Evolutionary conservation across 495 filamentous ascomycete species (phyloP), one percentile per base, ranked within the genome.

Genomic region (Hyaloscypha variabilis): DNA sequence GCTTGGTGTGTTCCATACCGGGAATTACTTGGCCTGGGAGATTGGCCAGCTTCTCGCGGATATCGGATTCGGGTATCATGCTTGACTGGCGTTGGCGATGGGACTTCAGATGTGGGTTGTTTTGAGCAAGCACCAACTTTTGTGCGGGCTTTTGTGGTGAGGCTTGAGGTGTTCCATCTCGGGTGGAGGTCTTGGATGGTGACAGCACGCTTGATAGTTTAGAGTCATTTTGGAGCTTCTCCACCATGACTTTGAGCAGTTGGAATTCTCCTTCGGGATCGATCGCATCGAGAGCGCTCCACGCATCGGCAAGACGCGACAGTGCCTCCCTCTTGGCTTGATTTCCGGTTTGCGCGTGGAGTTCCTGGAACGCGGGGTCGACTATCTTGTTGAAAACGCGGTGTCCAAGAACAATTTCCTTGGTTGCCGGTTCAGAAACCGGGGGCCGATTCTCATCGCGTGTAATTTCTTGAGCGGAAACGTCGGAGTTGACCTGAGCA

Each of bases 191-290:
- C 66, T 76, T 72, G 56, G 63, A 19, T 60, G 62, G 46, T 17
- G 82, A 76, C 34, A 87, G 72, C 29, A 84, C 67, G 29, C 71
- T 61, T 58, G 82, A 77, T 31, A 88, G 77, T 67, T 84, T 85
- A 0, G 83, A 72, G 68, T 88, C 86, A 64, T 78, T 82, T 54
- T 71, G 69, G 2, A 70, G 65, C 57, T 62, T 62, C 25, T 73
- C 71, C 10, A 73, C 56, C 63, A 73, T 66, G 8, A 62, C 80
- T 70, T 86, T 86, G 55, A 99, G 77, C 14, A 99, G 83, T 56
- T 94, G 88, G 69, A 93, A 96, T 29, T 93, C 86, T 28, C 93
- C 94, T 76, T 97, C 95, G 0, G 95, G 94, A 69, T 99, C 94
- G 24, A 93, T 83, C 58, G 88, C 86, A 78, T 97, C 91, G 36